Percentiles rank a stretch among this genome's conserved stretches.
Conservation (phyloP, 2,329 filamentous ascomycete genomes). For the Drechslerella dactyloides region DNA sequence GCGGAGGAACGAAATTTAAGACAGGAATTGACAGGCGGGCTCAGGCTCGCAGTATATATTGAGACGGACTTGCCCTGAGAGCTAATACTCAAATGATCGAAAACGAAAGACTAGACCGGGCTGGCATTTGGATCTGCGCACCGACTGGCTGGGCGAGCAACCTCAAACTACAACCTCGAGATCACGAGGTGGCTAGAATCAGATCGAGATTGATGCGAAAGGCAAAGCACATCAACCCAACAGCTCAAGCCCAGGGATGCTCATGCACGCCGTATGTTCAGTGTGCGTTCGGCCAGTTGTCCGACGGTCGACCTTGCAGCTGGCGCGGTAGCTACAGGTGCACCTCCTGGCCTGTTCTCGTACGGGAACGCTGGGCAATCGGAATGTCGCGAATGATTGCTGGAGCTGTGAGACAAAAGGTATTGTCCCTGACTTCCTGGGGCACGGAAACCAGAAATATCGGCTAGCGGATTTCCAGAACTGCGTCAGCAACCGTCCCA, state of each 20-base stretch:
- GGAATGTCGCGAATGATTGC: constrained; percentile 49
- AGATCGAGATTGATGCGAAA: constrained; percentile 25
- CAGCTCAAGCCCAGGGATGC: constrained; percentile 21
- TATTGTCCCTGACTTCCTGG: constrained; percentile 49
- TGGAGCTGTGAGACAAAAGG: constrained; percentile 17
- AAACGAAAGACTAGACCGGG: constrained; percentile 30
- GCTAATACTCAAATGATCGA: constrained; percentile 12
- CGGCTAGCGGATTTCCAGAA: constrained; percentile 39
- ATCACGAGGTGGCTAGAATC: constrained; percentile 39
- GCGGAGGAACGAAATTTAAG: background rate
- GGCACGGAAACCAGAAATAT: constrained; percentile 41
- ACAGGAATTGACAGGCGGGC: constrained; percentile 6
- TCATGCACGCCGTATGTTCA: constrained; percentile 34
- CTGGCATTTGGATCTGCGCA: constrained; percentile 32
- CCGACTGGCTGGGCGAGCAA: constrained; percentile 19
- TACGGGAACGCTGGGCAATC: constrained; percentile 44
- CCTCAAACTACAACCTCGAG: constrained; percentile 7
- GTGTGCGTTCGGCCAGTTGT: constrained; percentile 6
- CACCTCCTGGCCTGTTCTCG: constrained; percentile 42
- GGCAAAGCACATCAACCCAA: constrained; percentile 31
- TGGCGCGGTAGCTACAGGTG: background rate
- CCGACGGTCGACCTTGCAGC: constrained; percentile 46
- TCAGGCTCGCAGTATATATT: background rate
- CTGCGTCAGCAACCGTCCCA: constrained; percentile 23
- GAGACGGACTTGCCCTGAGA: constrained; percentile 17